Evolutionary conservation across 2,329 filamentous ascomycete genomes (phyloP).

Genomic region (Cladosporium oxysporum): DNA sequence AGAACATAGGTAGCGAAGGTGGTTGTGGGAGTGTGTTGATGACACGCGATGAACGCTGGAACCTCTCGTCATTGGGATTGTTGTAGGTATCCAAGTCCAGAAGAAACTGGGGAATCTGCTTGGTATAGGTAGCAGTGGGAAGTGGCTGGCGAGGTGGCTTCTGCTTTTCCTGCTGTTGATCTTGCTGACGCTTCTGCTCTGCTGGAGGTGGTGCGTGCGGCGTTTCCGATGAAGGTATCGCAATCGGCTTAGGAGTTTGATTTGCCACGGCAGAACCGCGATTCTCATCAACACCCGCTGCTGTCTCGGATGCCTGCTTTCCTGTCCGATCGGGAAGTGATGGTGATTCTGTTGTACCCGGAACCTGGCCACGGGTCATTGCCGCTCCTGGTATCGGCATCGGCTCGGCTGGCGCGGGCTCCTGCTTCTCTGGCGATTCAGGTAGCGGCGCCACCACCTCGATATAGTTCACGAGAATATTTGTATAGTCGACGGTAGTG

Average conservation of each 20-base stretch:
- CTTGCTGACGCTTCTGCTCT: conserved; percentile 2
- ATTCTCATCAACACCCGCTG: neutral
- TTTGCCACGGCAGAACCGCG: neutral
- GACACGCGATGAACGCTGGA: conserved; percentile 72
- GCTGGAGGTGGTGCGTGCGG: conserved; percentile 5
- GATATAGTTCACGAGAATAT: conserved; percentile 97
- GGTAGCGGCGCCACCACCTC: conserved; percentile 61
- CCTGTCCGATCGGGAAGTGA: conserved; percentile 54
- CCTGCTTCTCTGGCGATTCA: conserved; percentile 27
- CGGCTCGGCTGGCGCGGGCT: conserved; percentile 27
- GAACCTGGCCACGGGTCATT: conserved; percentile 28
- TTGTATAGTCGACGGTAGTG: conserved; percentile 95
- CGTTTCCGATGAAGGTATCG: conserved; percentile 4
- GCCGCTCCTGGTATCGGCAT: conserved; percentile 35
- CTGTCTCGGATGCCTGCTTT: conserved; percentile 29
- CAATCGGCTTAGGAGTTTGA: conserved; percentile 28
- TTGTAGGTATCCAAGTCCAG: conserved; percentile 71
- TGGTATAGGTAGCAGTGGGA: conserved; percentile 64
- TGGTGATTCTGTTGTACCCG: conserved; percentile 43
- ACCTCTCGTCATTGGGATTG: conserved; percentile 67
- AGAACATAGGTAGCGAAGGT: conserved; percentile 82
- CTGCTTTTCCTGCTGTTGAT: conserved; percentile 15
- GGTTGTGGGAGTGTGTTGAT: conserved; percentile 80
- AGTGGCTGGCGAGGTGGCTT: conserved; percentile 29
- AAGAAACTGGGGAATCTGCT: conserved; percentile 79